phyloP scores from a whole-genome alignment of 2,329 filamentous ascomycete genomes.

The Talaromyces sp. region DNA sequence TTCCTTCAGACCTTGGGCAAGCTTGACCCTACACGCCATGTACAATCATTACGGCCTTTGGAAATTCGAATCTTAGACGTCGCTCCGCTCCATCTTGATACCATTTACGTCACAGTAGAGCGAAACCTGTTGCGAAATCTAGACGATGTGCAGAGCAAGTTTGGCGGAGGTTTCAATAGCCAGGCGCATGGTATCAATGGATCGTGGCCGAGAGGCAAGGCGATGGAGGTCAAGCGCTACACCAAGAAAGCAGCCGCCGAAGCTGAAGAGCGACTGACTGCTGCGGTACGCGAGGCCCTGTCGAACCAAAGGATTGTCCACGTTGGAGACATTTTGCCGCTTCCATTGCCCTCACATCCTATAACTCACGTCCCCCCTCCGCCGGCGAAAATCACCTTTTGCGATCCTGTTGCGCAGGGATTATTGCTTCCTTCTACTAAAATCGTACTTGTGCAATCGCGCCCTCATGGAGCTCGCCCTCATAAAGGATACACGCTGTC shows the following conservation, averaged over 20 bases:
- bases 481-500: conserved; percentile 24
- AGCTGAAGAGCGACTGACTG: conserved; percentile 59
- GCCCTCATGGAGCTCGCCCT: conserved; percentile 39
- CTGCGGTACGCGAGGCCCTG: conserved; percentile 71
- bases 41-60: conserved; percentile 70
- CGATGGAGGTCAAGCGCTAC: conserved; percentile 30
- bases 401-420: conserved; percentile 90
- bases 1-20: conserved; percentile 72
- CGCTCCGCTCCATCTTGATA: conserved; percentile 73
- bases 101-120: conserved; percentile 82
- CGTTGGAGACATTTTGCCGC: conserved; percentile 74
- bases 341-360: conserved; percentile 73
- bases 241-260: conserved; percentile 35
- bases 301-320: conserved; percentile 73
- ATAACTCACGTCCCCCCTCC: conserved; percentile 81
- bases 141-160: conserved; percentile 78
- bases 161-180: conserved; percentile 61
- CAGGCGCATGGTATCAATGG: conserved; percentile 40
- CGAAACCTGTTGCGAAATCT: conserved; percentile 73
- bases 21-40: conserved; percentile 71
- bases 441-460: conserved; percentile 68
- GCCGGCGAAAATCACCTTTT: conserved; percentile 84
- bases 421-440: conserved; percentile 72
- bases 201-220: conserved; percentile 33
- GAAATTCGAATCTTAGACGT: conserved; percentile 83